Conservation (phyloP, 2,329 filamentous ascomycete genomes). For the Beauveria sp. region DNA sequence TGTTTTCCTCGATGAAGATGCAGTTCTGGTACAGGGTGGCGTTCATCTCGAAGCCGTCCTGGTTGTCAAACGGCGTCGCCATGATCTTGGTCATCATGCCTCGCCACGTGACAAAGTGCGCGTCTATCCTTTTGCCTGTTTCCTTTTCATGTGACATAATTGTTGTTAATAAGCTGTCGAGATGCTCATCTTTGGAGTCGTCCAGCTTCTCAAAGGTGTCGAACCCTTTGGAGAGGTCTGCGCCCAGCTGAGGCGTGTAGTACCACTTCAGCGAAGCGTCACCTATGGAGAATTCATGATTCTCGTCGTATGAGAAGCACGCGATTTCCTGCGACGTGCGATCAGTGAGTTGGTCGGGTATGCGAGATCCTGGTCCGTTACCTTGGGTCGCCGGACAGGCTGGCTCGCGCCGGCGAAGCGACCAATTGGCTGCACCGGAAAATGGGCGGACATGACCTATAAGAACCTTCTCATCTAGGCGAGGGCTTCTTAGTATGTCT, state of each 20-base stretch:
- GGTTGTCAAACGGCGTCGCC: constrained; percentile 71
- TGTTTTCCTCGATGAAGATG: constrained; percentile 86
- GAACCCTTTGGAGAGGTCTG: constrained; percentile 73
- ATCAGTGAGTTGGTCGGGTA: not conserved
- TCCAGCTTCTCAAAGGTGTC: constrained; percentile 77
- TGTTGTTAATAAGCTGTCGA: constrained; percentile 73
- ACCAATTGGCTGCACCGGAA: constrained; percentile 61
- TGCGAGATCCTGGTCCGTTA: constrained; percentile 24
- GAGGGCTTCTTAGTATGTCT: not conserved
- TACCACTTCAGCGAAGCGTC: constrained; percentile 82
- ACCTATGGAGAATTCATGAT: constrained; percentile 68
- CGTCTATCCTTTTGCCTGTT: constrained; percentile 58
- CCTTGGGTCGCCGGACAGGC: constrained; percentile 67
- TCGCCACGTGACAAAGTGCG: constrained; percentile 83
- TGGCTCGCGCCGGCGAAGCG: constrained; percentile 62
- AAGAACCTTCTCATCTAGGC: not conserved
- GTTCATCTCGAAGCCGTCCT: constrained; percentile 92
- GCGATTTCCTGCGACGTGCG: constrained; percentile 63
- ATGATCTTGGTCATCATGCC: constrained; percentile 99
- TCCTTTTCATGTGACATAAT: constrained; percentile 66
- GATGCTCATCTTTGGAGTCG: constrained; percentile 74
- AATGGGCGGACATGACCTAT: constrained; percentile 24
- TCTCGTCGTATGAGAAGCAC: constrained; percentile 85
- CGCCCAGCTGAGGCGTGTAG: constrained; percentile 64
- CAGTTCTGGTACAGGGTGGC: constrained; percentile 74